These are phyloP conservation scores for Populus simonii DNA, from an alignment of 345 rosid genomes.

Conservation along the genomic window DNA sequence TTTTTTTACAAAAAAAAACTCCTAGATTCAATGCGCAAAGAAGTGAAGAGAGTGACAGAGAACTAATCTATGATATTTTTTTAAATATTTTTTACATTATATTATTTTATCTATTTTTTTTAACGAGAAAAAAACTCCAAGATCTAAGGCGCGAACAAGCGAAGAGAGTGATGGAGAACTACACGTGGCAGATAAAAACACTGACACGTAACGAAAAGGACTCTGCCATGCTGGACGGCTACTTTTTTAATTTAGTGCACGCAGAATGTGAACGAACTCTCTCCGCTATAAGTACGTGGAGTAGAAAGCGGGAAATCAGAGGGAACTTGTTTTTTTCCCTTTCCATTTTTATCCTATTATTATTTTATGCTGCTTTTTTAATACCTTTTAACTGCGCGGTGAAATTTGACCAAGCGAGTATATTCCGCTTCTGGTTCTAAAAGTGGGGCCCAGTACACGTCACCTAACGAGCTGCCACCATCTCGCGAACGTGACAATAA, in stretches of 20 bases:
- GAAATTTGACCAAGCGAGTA: conserved; percentile 34
- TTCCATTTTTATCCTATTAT: no score
- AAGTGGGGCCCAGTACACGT: conserved; percentile 49
- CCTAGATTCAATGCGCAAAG: conserved; percentile 47
- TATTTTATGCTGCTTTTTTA: not conserved
- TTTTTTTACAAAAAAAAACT: no score
- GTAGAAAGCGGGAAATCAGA: not conserved
- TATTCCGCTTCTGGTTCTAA: not conserved
- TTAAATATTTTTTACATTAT: no score
- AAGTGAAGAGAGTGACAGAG: not conserved
- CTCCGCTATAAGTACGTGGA: conserved; percentile 27
- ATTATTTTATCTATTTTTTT: no score
- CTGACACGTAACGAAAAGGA: conserved; percentile 26
- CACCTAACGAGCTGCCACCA: conserved; percentile 41
- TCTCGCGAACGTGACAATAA: conserved; percentile 49
- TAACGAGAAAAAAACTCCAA: conserved; percentile 1
- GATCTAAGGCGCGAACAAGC: conserved; percentile 43
- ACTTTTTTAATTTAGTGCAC: conserved; percentile 1
- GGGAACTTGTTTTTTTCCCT: not conserved
- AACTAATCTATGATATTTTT: not conserved
- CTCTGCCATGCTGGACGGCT: conserved; percentile 32
- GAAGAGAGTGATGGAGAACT: not conserved
- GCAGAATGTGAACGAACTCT: not conserved
- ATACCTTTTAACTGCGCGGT: conserved; percentile 30
- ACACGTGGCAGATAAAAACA: conserved; percentile 17